phyloP scores from a whole-genome alignment of 1,284 basidiomycete species.

The Filobasidium uniguttulatum region DNA sequence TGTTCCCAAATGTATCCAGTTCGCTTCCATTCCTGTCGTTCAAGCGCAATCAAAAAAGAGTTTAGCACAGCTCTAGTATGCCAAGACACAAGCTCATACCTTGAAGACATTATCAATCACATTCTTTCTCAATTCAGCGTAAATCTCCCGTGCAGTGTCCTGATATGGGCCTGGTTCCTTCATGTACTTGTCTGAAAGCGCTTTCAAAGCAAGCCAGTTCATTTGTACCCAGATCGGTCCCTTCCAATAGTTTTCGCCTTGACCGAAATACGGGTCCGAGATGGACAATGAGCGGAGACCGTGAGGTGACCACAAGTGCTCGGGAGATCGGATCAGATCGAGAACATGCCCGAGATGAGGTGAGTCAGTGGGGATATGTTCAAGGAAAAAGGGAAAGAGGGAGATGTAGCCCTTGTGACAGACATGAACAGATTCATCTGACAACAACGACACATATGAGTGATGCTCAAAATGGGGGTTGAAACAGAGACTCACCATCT shows the following conservation, averaged over 20 bases:
- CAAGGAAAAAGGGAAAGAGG: slow-evolving; percentile 77
- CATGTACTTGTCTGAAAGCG: slow-evolving; percentile 42
- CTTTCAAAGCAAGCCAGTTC: slow-evolving; percentile 69
- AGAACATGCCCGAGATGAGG: slow-evolving; percentile 64
- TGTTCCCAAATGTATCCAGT: slow-evolving; percentile 96
- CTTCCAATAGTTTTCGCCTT: slow-evolving; percentile 91
- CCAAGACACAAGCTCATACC: slow-evolving; percentile 38
- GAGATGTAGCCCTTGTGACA: slow-evolving; percentile 88
- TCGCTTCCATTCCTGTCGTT: slow-evolving; percentile 61
- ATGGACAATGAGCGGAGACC: slow-evolving; percentile 75
- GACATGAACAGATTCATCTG: slow-evolving; percentile 77
- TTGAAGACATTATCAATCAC: slow-evolving; percentile 74
- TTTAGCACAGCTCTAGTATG: neutral
- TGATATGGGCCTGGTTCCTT: slow-evolving; percentile 66
- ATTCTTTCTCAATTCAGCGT: slow-evolving; percentile 62
- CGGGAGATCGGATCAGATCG: slow-evolving; percentile 60
- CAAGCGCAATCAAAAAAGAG: neutral
- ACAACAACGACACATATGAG: neutral
- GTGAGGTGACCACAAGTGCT: slow-evolving; percentile 78
- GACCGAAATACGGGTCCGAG: slow-evolving; percentile 71
- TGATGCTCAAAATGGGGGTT: neutral
- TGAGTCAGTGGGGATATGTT: slow-evolving; percentile 59
- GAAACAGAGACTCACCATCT: slow-evolving; percentile 47
- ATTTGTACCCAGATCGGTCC: slow-evolving; percentile 94
- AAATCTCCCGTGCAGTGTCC: slow-evolving; percentile 58